These are phyloP conservation scores for Zygosaccharomyces gambellarensis DNA, from an alignment of 805 yeast species.

Conservation along the genomic window DNA sequence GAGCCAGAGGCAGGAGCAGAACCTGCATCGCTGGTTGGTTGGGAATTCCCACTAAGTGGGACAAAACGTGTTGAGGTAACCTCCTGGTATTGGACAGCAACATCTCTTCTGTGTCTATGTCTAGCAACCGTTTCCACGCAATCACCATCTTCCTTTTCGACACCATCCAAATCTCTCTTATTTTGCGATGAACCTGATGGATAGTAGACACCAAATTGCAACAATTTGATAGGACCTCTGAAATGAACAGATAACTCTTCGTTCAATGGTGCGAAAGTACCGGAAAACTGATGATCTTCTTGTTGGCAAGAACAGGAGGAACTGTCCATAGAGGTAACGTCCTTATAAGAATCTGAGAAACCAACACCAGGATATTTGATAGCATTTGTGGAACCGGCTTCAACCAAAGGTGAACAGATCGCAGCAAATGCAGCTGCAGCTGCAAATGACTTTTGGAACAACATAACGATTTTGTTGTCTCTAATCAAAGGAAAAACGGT, in stretches of 20 bases:
- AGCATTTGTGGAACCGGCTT: constrained; percentile 54
- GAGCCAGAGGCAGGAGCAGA: constrained; percentile 18
- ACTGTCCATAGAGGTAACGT: constrained; percentile 76
- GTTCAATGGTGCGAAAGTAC: constrained; percentile 60
- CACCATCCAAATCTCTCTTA: constrained; percentile 40
- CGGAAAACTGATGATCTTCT: constrained; percentile 50
- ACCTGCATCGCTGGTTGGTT: constrained; percentile 27
- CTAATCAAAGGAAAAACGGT: not conserved
- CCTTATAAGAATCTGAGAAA: constrained; percentile 75
- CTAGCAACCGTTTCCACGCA: constrained; percentile 32
- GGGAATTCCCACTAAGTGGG: constrained; percentile 46
- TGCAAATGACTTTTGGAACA: constrained; percentile 19
- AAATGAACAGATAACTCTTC: constrained; percentile 71
- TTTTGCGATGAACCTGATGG: constrained; percentile 47
- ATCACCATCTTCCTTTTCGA: constrained; percentile 33
- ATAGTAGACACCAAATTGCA: constrained; percentile 80
- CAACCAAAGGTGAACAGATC: constrained; percentile 22
- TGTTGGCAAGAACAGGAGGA: constrained; percentile 67
- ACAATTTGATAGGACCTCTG: constrained; percentile 66
- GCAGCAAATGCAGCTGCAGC: constrained; percentile 30
- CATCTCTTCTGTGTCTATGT: constrained; percentile 55
- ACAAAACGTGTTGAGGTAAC: constrained; percentile 78
- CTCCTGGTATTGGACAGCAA: constrained; percentile 58
- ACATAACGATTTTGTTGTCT: constrained; percentile 12
- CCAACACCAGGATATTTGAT: constrained; percentile 71